Evolutionary conservation across 2,329 filamentous ascomycete species (phyloP).

Genomic region (Fusarium sp.): DNA sequence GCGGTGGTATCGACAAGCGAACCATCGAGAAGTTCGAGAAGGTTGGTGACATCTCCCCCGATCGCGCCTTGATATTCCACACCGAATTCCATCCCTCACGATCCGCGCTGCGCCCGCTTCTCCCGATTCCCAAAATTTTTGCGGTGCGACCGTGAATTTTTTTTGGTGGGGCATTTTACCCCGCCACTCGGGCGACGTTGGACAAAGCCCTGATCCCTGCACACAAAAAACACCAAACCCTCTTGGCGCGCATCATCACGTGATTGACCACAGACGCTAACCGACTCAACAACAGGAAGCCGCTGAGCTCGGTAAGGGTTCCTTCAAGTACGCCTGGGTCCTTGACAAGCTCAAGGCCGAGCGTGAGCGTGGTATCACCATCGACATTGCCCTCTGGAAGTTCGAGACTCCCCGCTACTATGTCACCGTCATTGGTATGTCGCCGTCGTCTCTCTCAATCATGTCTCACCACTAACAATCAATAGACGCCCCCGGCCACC

Average conservation of each 20-base stretch:
- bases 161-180: conserved; percentile 31
- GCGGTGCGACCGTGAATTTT: conserved; percentile 17
- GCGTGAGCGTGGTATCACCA: conserved; percentile 99
- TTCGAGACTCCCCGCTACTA: conserved; percentile 99
- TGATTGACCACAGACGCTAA: conserved; percentile 28
- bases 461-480: conserved; percentile 11
- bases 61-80: conserved; percentile 18
- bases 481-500: conserved; percentile 96
- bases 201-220: conserved; percentile 12
- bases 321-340: conserved; percentile 99
- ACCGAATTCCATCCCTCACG: conserved; percentile 23
- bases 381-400: conserved; percentile 99
- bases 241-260: conserved; percentile 14
- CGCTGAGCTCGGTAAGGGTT: conserved; percentile 99
- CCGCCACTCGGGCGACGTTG: conserved; percentile 30
- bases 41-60: conserved; percentile 65
- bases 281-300: conserved; percentile 76
- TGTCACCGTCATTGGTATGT: conserved; percentile 95
- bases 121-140: conserved; percentile 32
- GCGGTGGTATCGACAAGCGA: conserved; percentile 99
- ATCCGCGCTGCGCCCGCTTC: conserved; percentile 12
- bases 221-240: conserved; percentile 15
- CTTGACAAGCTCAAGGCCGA: conserved; percentile 99
- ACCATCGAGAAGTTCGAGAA: conserved; percentile 99
- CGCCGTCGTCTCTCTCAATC: not conserved